Base-by-base conservation (phyloP, 164 flowering plant species). In the Magnolia kwangsiensis region DNA sequence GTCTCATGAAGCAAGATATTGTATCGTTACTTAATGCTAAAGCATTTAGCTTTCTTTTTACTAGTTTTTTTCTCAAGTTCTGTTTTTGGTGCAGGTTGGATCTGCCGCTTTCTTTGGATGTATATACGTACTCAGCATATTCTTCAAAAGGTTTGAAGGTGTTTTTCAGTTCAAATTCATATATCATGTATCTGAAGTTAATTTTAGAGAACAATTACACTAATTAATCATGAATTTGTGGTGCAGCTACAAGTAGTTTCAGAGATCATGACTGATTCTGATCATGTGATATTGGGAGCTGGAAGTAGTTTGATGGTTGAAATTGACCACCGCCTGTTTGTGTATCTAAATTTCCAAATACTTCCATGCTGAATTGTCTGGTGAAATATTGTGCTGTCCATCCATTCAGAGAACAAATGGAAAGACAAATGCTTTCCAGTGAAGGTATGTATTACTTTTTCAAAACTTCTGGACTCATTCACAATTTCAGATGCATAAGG, bases 21-120 rank as follows among this genome's bases (percentile, higher is more conserved):
- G 18, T 55, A 55, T 11, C 51, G 16, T 29, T 68, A 24, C 7
- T 18, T 64, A 70, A 64, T 50, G 81, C 74, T 29, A 51, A 23
- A 70, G 2, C 16, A 61, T 71, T 71, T 70, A 69, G n/a, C 24
- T 50, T 59, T 64, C 45, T 71, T 23, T 59, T 76, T 50, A 8
- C 21, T 8, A 14, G 9, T 23, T 2, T 14, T 37, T 67, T 72
- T 50, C 13, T 72, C 71, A 72, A 21, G 67, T 61, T 31, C 18
- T 8, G 9, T 69, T 59, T 4, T 68, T 61, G 64, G 24, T 75
- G 77, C 74, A 75, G 72, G 71, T 74, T 50, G 37, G 20, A 64
- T 37, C 61, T 55, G 19, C 61, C 61, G 2, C 16, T 11, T 27
- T 69, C 50, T 31, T 18, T 11, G 50, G 51, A 69, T 8, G 4